phyloP scores from a whole-genome alignment of 768 basidiomycete species.

The Zangia roseola region DNA sequence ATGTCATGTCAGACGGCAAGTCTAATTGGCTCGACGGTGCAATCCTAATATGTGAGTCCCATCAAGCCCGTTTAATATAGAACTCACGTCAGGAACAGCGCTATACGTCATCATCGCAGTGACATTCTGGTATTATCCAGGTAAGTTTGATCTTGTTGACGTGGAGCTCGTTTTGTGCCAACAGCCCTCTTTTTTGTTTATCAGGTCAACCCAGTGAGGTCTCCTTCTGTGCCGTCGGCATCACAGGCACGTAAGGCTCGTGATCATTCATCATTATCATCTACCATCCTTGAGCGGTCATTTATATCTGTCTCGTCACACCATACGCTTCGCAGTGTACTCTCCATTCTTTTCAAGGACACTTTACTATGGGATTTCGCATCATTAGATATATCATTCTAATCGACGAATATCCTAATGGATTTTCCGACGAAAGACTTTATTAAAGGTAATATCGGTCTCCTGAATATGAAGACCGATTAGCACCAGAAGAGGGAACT shows the following conservation, averaged over 20 bases:
- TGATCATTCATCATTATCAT: background rate
- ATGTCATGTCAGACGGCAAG: slow-evolving; percentile 77
- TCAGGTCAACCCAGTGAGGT: slow-evolving; percentile 27
- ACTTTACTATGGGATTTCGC: slow-evolving; percentile 8
- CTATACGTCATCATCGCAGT: slow-evolving; percentile 72
- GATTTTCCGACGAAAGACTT: slow-evolving; percentile 10
- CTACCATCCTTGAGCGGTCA: slow-evolving; percentile 4
- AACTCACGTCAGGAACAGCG: slow-evolving; percentile 34
- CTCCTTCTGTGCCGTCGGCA: slow-evolving; percentile 10
- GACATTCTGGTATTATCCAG: slow-evolving; percentile 63
- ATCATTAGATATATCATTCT: slow-evolving; percentile 3
- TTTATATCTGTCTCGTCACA: slow-evolving; percentile 6
- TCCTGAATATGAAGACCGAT: slow-evolving; percentile 22
- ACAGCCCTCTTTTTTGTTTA: slow-evolving; percentile 3
- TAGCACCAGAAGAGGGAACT: background rate
- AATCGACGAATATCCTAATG: slow-evolving; percentile 2
- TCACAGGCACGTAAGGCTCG: background rate
- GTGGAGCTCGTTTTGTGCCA: background rate
- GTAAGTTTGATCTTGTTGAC: slow-evolving; percentile 11
- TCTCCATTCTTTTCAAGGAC: slow-evolving; percentile 13
- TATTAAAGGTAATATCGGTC: slow-evolving; percentile 41
- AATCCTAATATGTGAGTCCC: slow-evolving; percentile 60
- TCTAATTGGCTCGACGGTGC: slow-evolving; percentile 84
- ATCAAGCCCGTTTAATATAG: background rate
- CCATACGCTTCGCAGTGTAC: slow-evolving; percentile 13